Conservation (phyloP, 352 stramenopile genomes). For the Phytopythium vexans region DNA sequence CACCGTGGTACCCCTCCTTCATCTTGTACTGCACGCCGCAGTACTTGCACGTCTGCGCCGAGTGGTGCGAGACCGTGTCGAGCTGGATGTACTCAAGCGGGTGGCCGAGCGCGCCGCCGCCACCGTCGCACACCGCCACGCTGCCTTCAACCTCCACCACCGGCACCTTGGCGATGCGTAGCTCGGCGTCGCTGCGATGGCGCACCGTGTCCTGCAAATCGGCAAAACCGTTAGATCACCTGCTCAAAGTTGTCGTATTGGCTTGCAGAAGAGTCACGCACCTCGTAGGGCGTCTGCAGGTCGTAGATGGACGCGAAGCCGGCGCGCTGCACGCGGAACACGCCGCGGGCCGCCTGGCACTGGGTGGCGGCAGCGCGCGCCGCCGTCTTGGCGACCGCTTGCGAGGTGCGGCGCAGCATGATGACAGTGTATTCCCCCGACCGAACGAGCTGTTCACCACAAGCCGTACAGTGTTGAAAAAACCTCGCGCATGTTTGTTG, state of each 20-base stretch:
- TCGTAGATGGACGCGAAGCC: constrained; percentile 75
- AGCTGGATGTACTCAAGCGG: constrained; percentile 95
- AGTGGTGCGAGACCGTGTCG: constrained; percentile 75
- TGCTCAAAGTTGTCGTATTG: neutral
- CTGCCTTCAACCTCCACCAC: constrained; percentile 91
- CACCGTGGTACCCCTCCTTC: constrained; percentile 65
- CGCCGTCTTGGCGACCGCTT: constrained; percentile 14
- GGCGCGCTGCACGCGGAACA: constrained; percentile 29
- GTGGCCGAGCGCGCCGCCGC: constrained; percentile 94
- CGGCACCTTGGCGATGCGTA: constrained; percentile 82
- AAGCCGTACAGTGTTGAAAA: no score
- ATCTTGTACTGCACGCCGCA: constrained; percentile 91
- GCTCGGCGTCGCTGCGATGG: constrained; percentile 88
- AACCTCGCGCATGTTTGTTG: no score
- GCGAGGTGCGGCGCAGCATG: constrained; percentile 49
- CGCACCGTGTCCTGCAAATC: constrained; percentile 63
- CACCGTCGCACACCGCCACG: constrained; percentile 94
- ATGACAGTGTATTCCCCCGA: constrained; percentile 4
- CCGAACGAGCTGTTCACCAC: no score
- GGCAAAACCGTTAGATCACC: neutral
- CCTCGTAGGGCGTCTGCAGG: constrained; percentile 55
- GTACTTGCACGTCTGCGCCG: constrained; percentile 89
- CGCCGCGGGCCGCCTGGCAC: constrained; percentile 6
- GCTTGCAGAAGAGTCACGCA: constrained; percentile 9
- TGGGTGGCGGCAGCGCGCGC: constrained; percentile 20